Evolutionary conservation across 1,139 yeast genomes (phyloP).

Genomic region (Magnusiomyces ingens): DNA sequence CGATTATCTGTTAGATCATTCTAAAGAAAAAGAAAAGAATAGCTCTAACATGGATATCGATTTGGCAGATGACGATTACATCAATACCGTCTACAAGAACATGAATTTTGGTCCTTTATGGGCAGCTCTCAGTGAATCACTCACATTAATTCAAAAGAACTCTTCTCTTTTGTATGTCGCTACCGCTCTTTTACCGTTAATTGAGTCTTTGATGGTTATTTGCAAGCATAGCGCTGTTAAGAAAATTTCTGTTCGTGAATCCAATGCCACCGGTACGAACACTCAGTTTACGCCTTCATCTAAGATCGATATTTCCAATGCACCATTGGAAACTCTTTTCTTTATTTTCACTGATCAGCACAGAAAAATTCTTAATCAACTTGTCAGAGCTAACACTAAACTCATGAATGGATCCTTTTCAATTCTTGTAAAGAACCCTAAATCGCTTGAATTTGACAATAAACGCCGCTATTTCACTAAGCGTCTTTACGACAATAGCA

Average conservation of each 20-base stretch:
- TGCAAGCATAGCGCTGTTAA: slow-evolving; percentile 79
- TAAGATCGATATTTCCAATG: slow-evolving; percentile 60
- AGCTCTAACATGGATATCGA: slow-evolving; percentile 29
- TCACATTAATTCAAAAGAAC: slow-evolving; percentile 42
- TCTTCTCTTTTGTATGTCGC: slow-evolving; percentile 58
- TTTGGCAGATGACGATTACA: slow-evolving; percentile 36
- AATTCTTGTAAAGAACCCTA: slow-evolving; percentile 80
- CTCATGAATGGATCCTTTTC: slow-evolving; percentile 96
- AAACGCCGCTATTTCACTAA: slow-evolving; percentile 82
- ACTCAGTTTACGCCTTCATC: slow-evolving; percentile 21
- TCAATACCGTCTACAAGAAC: slow-evolving; percentile 46
- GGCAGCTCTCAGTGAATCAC: slow-evolving; percentile 78
- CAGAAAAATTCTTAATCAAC: slow-evolving; percentile 79
- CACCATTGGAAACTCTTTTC: slow-evolving; percentile 73
- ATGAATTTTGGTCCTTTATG: slow-evolving; percentile 74
- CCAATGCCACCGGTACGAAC: slow-evolving; percentile 45
- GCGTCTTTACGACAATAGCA: slow-evolving; percentile 34
- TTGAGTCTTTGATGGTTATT: slow-evolving; percentile 91
- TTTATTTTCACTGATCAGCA: slow-evolving; percentile 88
- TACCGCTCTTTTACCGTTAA: slow-evolving; percentile 74
- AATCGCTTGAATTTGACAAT: slow-evolving; percentile 89
- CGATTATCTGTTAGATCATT: slow-evolving; percentile 65
- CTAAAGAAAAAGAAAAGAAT: slow-evolving; percentile 22
- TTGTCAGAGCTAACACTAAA: slow-evolving; percentile 88
- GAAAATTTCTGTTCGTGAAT: slow-evolving; percentile 36